Percentiles rank a stretch among this genome's conserved stretches.
Conservation (phyloP, 176 grass and related monocot genomes). For the Carex littledalei region DNA sequence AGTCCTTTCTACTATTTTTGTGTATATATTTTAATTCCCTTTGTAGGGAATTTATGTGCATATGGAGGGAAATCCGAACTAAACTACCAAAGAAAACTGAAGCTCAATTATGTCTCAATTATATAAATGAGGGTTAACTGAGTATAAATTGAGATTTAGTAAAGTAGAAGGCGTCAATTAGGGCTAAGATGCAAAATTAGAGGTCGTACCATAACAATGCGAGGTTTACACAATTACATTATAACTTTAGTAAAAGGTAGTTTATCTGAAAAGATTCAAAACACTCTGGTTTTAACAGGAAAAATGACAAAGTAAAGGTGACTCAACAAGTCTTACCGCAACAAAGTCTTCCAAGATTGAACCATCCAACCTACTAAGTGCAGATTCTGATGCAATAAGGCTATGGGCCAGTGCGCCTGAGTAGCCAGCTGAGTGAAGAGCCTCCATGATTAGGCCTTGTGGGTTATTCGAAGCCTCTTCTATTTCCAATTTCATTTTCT, state of each 20-base stretch:
- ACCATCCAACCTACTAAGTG: constrained; percentile 44
- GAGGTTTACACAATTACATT: background rate
- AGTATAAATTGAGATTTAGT: background rate
- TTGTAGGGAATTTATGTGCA: background rate
- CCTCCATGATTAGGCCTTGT: constrained; percentile 68
- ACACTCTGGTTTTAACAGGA: background rate
- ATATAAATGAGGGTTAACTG: background rate
- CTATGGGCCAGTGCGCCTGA: constrained; percentile 62
- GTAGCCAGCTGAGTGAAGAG: constrained; percentile 69
- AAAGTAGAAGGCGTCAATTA: background rate
- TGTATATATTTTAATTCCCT: background rate
- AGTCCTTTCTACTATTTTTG: background rate
- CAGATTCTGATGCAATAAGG: constrained; percentile 49
- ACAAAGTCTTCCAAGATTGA: constrained; percentile 55
- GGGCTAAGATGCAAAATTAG: background rate
- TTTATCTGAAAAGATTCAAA: background rate
- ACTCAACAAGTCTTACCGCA: constrained; percentile 40
- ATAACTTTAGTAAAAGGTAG: background rate
- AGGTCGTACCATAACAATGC: background rate
- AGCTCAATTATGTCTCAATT: background rate
- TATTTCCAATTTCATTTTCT: constrained; percentile 69
- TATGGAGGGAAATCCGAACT: background rate
- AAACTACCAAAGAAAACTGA: background rate
- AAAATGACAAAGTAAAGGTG: constrained; percentile 1
- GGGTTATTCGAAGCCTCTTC: constrained; percentile 58